A percentile compares a stretch with the other conserved stretches of the same genome.
Evolutionary conservation across 176 grass and related monocot species (phyloP).

Genomic region (Zoysia pacifica): DNA sequence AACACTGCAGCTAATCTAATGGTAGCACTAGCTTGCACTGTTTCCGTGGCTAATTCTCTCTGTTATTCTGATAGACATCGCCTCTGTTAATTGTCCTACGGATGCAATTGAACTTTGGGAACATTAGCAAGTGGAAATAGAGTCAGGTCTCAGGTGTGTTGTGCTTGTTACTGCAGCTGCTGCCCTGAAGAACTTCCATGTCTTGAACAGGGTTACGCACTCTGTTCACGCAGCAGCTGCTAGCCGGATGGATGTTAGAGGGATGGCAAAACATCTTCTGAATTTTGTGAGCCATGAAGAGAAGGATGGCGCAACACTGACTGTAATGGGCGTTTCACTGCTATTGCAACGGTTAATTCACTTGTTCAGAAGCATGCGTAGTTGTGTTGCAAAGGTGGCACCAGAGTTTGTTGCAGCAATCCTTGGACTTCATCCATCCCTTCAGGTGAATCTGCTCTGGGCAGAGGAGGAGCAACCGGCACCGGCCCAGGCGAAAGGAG

Average conservation of each 20-base stretch:
- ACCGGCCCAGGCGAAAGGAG: background rate
- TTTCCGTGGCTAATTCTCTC: background rate
- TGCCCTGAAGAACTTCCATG: too few relatives aligned
- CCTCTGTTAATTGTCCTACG: background rate
- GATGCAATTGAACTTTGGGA: background rate
- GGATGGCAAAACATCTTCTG: background rate
- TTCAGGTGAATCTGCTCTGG: constrained; percentile 3
- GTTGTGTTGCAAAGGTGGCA: background rate
- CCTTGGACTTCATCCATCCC: background rate
- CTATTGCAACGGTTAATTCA: background rate
- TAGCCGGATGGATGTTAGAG: background rate
- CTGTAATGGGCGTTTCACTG: background rate
- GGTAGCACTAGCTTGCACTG: background rate
- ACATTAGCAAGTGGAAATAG: background rate
- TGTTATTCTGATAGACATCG: background rate
- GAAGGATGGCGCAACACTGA: background rate
- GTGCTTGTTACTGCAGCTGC: background rate
- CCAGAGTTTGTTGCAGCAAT: background rate
- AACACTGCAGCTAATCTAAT: background rate
- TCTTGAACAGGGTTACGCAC: background rate
- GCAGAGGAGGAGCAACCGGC: background rate
- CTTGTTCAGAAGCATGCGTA: background rate
- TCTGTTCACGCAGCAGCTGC: background rate
- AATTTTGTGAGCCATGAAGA: background rate
- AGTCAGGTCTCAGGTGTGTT: background rate